Evolutionary conservation across 768 basidiomycete species (phyloP), one percentile per base, ranked within the genome.

Genomic region (Kwoniella mangroviensis): DNA sequence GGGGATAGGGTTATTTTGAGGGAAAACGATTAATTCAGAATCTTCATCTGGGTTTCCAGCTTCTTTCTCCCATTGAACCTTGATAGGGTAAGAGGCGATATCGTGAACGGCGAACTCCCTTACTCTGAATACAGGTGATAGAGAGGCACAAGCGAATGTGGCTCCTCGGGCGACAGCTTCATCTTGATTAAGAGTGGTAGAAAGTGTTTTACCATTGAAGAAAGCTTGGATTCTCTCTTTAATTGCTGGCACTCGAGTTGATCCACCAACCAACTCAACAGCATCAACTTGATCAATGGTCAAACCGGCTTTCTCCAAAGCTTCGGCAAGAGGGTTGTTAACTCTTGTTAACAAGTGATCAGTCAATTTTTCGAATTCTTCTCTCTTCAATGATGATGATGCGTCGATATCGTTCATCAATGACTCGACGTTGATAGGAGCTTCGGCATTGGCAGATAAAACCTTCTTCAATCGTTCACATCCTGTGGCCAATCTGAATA

Each of bases 381-480:
- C 96, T 64, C 97, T 90, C 9, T 86, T 87, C 65, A 99, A 87
- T 67, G 90, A 91, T 60, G 92, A 93, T 3, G 91, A 86, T 11
- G 94, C 96, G 81, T 98, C 96, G 69, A 98, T 84, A 82, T 98
- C 97, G 85, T 91, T 92, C 91, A 95, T 90, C 87, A 99, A 90
- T 67, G 91, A 94, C 84, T 98, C 97, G 81, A 99, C 94, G 79
- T 90, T 93, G 73, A 99, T 85, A 1, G 92, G 90, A 0, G 92
- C 89, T 82, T 96, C 92, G 15, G 87, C 83, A 85, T 98, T 98
- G 72, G 97, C 96, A 13, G 94, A 97, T 19, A 98, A 87, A 13
- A 98, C 87, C 86, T 98, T 98, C 87, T 98, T 98, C 81, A 98
- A 87, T 82, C 90, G 90, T 86, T 99, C 97, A 82, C 94, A 94